Evolutionary conservation across 345 rosid genomes (phyloP), one percentile per base, ranked within the genome.

Genomic region (Mercurialis annua): DNA sequence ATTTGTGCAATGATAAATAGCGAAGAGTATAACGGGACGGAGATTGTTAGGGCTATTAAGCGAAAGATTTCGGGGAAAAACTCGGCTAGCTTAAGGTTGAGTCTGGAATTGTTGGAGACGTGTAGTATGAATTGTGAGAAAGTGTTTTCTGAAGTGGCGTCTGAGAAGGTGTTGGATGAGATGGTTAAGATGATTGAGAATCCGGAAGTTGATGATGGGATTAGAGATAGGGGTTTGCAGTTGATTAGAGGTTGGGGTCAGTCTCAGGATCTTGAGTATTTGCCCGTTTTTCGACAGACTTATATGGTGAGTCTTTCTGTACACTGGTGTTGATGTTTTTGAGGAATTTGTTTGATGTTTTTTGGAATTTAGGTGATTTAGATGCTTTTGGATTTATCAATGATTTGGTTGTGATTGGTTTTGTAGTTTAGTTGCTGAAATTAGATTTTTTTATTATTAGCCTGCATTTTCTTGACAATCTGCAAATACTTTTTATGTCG

Each of bases 221-320:
- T 83, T 33, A 74, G 92, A 56, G 76, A 55, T 29, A 74, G 86
- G 79, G 89, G 85, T 64, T 70, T 75, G 74, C 90, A 89, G 80
- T 72, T 89, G 84, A 81, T 92, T 73, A 73, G 84, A 40, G 93
- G 88, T 68, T 89, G 98, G 94, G 96, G 98, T 38, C 83, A 77
- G 72, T 87, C 96, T 0, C 81, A 77, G 69, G 87, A 87, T 78
- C 96, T 89, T 34, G 80, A 85, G 26, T 86, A 89, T 79, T 81
- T 92, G 73, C 92, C 98, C 5, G 86, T 92, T 57, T 92, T 86
- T 76, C 85, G 75, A 3, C 92, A 87, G 78, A 89, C 98, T 51
- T 86, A 85, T 73, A 65, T 78, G 86, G 96, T 89, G 63, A 68
- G 64, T 8, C 34, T 24, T 24, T 52, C 11, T 55, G 29, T 26